phyloP scores from a whole-genome alignment of 2,329 filamentous ascomycete species.

The Diplocarpon rosae region DNA sequence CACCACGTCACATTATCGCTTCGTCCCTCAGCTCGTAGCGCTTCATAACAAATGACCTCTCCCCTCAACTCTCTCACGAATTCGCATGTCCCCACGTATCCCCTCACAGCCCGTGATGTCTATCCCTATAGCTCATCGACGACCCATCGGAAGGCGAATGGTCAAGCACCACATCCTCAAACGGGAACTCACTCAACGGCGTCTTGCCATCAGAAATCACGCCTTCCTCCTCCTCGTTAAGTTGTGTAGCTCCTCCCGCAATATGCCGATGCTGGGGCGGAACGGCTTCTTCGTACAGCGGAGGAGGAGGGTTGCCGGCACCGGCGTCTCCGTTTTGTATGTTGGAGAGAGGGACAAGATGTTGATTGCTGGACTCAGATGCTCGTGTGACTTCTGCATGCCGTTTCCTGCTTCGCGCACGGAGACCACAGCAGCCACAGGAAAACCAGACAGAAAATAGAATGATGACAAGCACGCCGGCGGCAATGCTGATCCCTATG shows the following conservation, averaged over 20 bases:
- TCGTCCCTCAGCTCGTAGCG: not conserved
- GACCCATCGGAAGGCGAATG: constrained; percentile 11
- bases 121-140: constrained; percentile 13
- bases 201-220: constrained; percentile 22
- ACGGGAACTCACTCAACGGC: constrained; percentile 23
- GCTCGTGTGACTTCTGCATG: not conserved
- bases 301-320: constrained; percentile 13
- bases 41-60: not conserved
- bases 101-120: constrained; percentile 13
- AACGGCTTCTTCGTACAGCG: constrained; percentile 17
- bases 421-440: constrained; percentile 17
- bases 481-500: constrained; percentile 3
- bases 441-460: constrained; percentile 14
- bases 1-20: not conserved
- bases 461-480: constrained; percentile 10
- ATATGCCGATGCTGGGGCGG: constrained; percentile 14
- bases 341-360: constrained; percentile 5
- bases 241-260: constrained; percentile 11
- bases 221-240: constrained; percentile 15
- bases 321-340: not conserved
- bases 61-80: constrained; percentile 7
- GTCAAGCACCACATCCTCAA: constrained; percentile 21
- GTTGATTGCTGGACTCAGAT: constrained; percentile 1
- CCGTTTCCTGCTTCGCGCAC: constrained; percentile 3
- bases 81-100: constrained; percentile 21